Base-by-base conservation (phyloP, 495 filamentous ascomycete genomes). In the Aspergillus olivimuriae region DNA sequence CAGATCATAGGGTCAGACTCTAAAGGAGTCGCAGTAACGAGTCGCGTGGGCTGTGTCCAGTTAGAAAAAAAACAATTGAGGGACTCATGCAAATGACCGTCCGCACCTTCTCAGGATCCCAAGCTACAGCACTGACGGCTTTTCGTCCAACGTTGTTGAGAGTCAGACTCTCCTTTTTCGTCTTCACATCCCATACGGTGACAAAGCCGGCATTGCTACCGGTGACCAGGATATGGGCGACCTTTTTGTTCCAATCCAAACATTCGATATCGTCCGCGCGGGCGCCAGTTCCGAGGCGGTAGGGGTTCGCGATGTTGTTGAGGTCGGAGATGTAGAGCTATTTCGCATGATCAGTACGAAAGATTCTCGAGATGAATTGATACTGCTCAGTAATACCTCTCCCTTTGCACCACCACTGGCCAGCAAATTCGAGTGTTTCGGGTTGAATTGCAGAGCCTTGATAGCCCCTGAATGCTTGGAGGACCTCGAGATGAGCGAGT, bases 221-320 rank as follows among this genome's bases (percentile, higher is more conserved):
- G 10, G 92, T 95, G 20, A 89, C 94, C 47, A 97, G 65, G 56
- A 99, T 99, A 63, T 99, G 90, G 16, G 90, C 74, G 30, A 96
- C 90, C 70, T 95, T 97, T 55, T 89, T 89, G 69, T 99, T 99
- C 92, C 92, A 99, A 51, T 95, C 91, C 55, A 97, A 69, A 46
- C 87, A 89, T 48, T 96, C 89, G 48, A 96, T 84, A 54, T 97
- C 94, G 57, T 97, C 91, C 6, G 89, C 83, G 51, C 86, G 82
- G 51, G 89, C 89, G 11, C 87, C 87, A 34, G 86, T 77, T 44
- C 83, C 91, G 36, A 97, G 74, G 45, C 89, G 81, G 68, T 89
- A 92, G 10, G 94, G 86, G 56, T 84, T 94, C 38, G 76, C 76
- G 48, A 86, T 76, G 61, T 97, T 88, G 66, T 90, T 87, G 41